A percentile compares a stretch with the other conserved stretches of the same genome.
phyloP scores from a whole-genome alignment of 768 basidiomycete species.

The Boletus fagicola region DNA sequence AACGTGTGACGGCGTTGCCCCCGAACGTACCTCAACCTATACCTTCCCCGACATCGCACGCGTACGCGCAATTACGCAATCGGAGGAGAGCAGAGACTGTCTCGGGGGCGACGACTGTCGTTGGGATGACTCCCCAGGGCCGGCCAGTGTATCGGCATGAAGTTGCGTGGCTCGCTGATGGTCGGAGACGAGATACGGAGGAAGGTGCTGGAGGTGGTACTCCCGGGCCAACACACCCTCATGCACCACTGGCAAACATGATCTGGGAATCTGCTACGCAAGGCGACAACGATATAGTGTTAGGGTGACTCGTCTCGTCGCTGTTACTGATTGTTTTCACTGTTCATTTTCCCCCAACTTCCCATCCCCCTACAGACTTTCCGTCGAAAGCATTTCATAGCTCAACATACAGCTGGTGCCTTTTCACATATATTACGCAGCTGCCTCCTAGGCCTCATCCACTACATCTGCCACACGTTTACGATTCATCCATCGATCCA shows the following conservation, averaged over 20 bases:
- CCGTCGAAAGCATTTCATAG: conserved; percentile 5
- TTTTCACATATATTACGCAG: conserved; percentile 1
- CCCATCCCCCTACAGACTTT: neutral
- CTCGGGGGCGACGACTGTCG: conserved; percentile 29
- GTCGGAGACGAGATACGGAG: conserved; percentile 16
- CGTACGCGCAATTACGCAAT: conserved; percentile 23
- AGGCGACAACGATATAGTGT: conserved; percentile 31
- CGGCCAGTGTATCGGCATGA: conserved; percentile 31
- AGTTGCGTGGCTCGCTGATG: conserved; percentile 27
- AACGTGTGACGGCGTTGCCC: conserved; percentile 31
- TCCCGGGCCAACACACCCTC: conserved; percentile 22
- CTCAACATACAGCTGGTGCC: conserved; percentile 2
- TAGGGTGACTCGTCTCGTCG: conserved; percentile 22
- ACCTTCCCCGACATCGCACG: conserved; percentile 22
- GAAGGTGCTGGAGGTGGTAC: conserved; percentile 19
- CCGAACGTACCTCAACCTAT: conserved; percentile 22
- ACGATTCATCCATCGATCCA: conserved; percentile 4
- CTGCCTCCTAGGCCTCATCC: conserved; percentile 1
- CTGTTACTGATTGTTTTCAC: conserved; percentile 4
- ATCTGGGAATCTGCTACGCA: conserved; percentile 31
- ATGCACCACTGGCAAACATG: conserved; percentile 23
- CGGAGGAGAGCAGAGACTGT: conserved; percentile 36
- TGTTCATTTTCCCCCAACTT: neutral
- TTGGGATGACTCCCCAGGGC: conserved; percentile 29
- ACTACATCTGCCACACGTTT: conserved; percentile 3